A percentile compares a stretch with the other conserved stretches of the same genome.
phyloP scores from a whole-genome alignment of 257 asterid species.

The Lycium ferocissimum region DNA sequence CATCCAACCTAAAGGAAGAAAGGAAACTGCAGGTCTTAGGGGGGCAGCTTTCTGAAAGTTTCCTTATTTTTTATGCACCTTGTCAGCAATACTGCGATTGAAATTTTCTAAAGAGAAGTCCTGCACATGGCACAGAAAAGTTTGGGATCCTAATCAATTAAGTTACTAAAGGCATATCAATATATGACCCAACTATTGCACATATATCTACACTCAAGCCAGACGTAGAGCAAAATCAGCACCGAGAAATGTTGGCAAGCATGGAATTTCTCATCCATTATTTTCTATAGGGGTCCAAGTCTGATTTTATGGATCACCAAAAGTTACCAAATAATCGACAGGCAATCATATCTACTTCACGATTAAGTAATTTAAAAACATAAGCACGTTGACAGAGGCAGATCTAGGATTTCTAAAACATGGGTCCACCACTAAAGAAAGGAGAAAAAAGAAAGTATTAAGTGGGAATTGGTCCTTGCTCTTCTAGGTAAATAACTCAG shows the following conservation, averaged over 20 bases:
- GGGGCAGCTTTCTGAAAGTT: slow-evolving; percentile 46
- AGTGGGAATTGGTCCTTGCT: too few species aligned
- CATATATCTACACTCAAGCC: not conserved
- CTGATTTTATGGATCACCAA: not conserved
- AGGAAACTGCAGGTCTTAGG: slow-evolving; percentile 35
- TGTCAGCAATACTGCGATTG: slow-evolving; percentile 56
- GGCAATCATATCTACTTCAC: not conserved
- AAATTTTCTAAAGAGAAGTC: slow-evolving; percentile 78
- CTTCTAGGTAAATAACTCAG: too few species aligned
- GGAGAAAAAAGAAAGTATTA: too few species aligned
- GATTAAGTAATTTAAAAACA: not conserved
- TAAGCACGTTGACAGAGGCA: not conserved
- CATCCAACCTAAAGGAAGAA: slow-evolving; percentile 55
- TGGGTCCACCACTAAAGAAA: too few species aligned
- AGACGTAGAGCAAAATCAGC: not conserved
- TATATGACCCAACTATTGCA: not conserved
- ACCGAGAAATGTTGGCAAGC: not conserved
- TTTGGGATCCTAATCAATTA: slow-evolving; percentile 40
- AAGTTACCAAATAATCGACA: not conserved
- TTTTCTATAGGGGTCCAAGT: not conserved
- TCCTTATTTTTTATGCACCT: slow-evolving; percentile 58
- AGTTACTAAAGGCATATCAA: slow-evolving; percentile 30
- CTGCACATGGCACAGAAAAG: slow-evolving; percentile 64
- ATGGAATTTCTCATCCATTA: not conserved
- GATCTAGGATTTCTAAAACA: too few species aligned